These are phyloP conservation scores for Alternaria burnsii DNA, from an alignment of 2,329 filamentous ascomycete genomes.

Conservation along the genomic window DNA sequence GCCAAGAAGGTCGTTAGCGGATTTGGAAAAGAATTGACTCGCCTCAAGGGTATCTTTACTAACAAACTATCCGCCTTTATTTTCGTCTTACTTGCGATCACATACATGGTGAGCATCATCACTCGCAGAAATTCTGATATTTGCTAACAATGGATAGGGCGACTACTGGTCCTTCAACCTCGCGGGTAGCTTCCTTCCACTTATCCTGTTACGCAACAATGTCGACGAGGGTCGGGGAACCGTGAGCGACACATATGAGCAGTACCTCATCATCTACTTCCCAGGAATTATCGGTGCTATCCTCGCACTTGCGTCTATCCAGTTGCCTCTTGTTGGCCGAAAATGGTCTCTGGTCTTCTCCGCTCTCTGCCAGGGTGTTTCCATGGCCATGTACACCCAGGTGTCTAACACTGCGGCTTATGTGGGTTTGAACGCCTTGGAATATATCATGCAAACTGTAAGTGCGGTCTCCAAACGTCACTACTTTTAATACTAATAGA, in stretches of 20 bases:
- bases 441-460: slow-evolving; percentile 46
- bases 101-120: slow-evolving; percentile 32
- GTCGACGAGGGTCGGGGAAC: slow-evolving; percentile 31
- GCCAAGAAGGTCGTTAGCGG: slow-evolving; percentile 33
- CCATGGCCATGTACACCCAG: slow-evolving; percentile 45
- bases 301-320: slow-evolving; percentile 34
- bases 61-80: slow-evolving; percentile 37
- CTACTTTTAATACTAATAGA: not conserved
- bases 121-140: not conserved
- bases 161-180: slow-evolving; percentile 47
- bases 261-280: slow-evolving; percentile 43
- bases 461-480: not conserved
- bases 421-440: slow-evolving; percentile 40
- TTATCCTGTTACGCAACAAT: slow-evolving; percentile 43
- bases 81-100: slow-evolving; percentile 36
- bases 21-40: slow-evolving; percentile 34
- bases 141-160: slow-evolving; percentile 19
- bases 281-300: slow-evolving; percentile 39
- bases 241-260: slow-evolving; percentile 38
- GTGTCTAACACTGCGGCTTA: slow-evolving; percentile 36
- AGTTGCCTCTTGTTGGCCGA: slow-evolving; percentile 38
- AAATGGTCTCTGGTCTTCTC: slow-evolving; percentile 44
- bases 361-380: slow-evolving; percentile 37
- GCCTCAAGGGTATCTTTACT: slow-evolving; percentile 39
- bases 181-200: slow-evolving; percentile 36